Evolutionary conservation across 495 filamentous ascomycete genomes (phyloP).

Genomic region (Lasiosphaeria miniovina): DNA sequence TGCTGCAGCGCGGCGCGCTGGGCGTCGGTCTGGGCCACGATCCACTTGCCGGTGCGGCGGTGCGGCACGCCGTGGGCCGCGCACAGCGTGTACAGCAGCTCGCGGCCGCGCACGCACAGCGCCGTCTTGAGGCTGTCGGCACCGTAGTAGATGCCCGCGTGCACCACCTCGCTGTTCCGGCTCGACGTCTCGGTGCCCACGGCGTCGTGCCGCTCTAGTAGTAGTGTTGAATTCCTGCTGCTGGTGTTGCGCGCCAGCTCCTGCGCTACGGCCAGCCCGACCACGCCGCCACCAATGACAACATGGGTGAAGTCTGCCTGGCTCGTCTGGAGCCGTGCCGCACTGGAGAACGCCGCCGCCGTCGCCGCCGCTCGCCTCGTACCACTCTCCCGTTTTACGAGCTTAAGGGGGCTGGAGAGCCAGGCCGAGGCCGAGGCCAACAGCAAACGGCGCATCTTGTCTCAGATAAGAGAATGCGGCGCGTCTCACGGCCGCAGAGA

Average conservation of each 20-base stretch:
- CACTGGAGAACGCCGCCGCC: constrained; percentile 27
- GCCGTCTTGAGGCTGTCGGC: constrained; percentile 70
- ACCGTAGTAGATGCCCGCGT: constrained; percentile 93
- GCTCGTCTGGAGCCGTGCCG: constrained; percentile 43
- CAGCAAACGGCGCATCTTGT: no score
- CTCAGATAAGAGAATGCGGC: no score
- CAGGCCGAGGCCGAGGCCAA: no score
- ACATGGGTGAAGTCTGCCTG: constrained; percentile 80
- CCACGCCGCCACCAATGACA: constrained; percentile 85
- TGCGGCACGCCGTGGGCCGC: constrained; percentile 61
- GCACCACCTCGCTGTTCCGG: constrained; percentile 95
- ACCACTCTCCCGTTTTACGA: no score
- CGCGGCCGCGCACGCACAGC: constrained; percentile 74
- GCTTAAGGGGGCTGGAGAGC: no score
- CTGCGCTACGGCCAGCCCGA: constrained; percentile 85
- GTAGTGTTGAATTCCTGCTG: constrained; percentile 54
- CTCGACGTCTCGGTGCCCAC: constrained; percentile 89
- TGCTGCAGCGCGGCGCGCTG: constrained; percentile 65
- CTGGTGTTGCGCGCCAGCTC: constrained; percentile 55
- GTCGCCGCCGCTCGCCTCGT: neutral
- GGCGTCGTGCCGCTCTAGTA: constrained; percentile 75
- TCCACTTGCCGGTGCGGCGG: constrained; percentile 83
- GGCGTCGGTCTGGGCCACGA: constrained; percentile 75
- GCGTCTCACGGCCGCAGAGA: no score
- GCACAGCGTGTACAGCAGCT: constrained; percentile 80